Evolutionary conservation across 148 eudicot genomes (phyloP), one percentile per base, ranked within the genome.

Genomic region (Amaranthus cruentus): DNA sequence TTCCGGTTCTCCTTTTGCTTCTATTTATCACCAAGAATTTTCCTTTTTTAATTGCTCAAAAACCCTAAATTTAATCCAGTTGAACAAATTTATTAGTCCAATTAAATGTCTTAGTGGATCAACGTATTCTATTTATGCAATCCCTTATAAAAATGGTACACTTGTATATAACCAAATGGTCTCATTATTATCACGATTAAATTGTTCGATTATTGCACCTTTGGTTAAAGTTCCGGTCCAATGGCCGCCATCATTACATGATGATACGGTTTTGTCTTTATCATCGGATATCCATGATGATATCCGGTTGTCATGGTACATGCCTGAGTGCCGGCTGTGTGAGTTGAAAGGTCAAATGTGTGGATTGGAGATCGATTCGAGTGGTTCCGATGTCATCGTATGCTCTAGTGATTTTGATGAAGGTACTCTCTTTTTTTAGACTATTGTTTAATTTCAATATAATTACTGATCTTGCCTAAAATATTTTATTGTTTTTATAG

Each of bases 31-130:
- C 38, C 85, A 86, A 67, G 56, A 69, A 21, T 88, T 83, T 49
- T 66, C 82, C 4, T 59, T 88, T n/a, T 80, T 81, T 55, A 86
- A 86, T 57, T 86, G 92, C 73, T 67, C 86, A 57, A 59, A 74
- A 18, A 55, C 49, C 51, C 9, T 70, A 65, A 21, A 48, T 50
- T 50, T 47, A 44, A 60, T 9, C 8, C 73, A 2, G 4, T 44
- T 10, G 5, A 54, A 44, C 12, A 79, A 42, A 15, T 18, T 18
- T n/a, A 46, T 76, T 28, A 78, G 83, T 53, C 87, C 87, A 2
- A 83, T 86, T 51, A 76, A 79, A 9, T 88, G 92, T 55, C 73
- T 88, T 38, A 81, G 92, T 50, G 80, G 82, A 10, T 57, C 60
- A 18, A 55, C 55, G 6, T 68, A 86, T 64, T 73, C 76, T 42